phyloP scores from a whole-genome alignment of 2,329 filamentous ascomycete genomes.

The Sporothrix mexicana region DNA sequence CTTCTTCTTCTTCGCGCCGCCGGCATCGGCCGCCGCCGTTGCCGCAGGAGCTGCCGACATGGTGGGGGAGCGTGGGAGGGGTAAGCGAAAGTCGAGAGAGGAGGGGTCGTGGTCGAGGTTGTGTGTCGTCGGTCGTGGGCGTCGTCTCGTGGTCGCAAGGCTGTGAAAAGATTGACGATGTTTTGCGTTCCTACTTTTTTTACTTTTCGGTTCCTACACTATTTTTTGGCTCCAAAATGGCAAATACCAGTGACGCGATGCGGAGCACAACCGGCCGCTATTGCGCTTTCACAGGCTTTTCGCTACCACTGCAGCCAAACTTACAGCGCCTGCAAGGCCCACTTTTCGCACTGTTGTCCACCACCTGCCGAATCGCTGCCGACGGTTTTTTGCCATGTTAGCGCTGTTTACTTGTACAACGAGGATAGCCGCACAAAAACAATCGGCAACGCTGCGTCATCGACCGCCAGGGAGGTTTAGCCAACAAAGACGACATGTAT shows the following conservation, averaged over 20 bases:
- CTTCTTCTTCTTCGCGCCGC: conserved; percentile 47
- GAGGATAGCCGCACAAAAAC: not conserved
- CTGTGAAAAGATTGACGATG: not conserved
- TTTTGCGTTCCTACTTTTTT: not conserved
- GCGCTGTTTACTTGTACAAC: not conserved
- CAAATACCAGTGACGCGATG: conserved; percentile 22
- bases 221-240: conserved; percentile 7
- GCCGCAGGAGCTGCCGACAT: conserved; percentile 22
- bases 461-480: not conserved
- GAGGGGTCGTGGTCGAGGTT: not conserved
- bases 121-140: not conserved
- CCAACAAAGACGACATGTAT: not conserved
- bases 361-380: conserved; percentile 24
- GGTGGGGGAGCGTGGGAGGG: not conserved
- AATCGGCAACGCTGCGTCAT: not conserved
- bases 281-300: too few relatives aligned
- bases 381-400: conserved; percentile 6
- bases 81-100: not conserved
- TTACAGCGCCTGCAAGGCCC: not conserved
- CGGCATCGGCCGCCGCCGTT: conserved; percentile 30
- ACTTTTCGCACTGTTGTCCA: not conserved
- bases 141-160: not conserved
- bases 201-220: conserved; percentile 6
- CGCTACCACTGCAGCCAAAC: too few relatives aligned
- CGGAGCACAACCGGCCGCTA: conserved; percentile 6